Conservation (phyloP, 495 filamentous ascomycete genomes). For the Pseudevernia furfuracea region DNA sequence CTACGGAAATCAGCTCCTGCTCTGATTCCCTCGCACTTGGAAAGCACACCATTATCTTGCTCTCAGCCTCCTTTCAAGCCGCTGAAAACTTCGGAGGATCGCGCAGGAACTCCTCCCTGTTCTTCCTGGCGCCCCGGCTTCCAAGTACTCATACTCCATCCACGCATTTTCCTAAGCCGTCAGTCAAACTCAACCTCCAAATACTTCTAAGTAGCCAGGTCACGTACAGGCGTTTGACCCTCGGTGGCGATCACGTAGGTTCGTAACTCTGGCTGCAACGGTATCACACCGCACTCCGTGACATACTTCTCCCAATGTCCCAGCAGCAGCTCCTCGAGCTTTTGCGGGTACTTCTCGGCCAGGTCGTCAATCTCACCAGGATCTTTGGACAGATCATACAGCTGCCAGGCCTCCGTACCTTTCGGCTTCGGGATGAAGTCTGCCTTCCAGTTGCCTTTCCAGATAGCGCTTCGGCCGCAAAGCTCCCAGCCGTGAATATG, state of each 20-base stretch:
- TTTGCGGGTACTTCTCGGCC: not conserved
- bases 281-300: not conserved
- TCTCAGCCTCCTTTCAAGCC: not conserved
- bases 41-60: not conserved
- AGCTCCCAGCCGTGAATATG: conserved; percentile 38
- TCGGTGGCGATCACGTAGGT: not conserved
- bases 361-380: not conserved
- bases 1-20: not conserved
- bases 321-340: conserved; percentile 1
- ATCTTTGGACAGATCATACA: conserved; percentile 38
- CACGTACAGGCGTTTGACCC: not conserved
- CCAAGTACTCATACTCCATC: not conserved
- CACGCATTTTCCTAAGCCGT: not conserved
- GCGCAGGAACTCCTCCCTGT: not conserved
- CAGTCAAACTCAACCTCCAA: not conserved
- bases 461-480: conserved; percentile 39
- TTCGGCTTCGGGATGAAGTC: conserved; percentile 44
- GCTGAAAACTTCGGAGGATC: not conserved
- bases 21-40: too few relatives aligned
- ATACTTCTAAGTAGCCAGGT: not conserved
- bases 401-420: conserved; percentile 43
- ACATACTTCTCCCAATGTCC: conserved; percentile 1
- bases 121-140: too few relatives aligned
- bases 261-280: not conserved
- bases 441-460: conserved; percentile 44